Evolutionary conservation across 1,284 basidiomycete genomes (phyloP), one percentile per base, ranked within the genome.

Genomic region (Ganoderma meredithae): DNA sequence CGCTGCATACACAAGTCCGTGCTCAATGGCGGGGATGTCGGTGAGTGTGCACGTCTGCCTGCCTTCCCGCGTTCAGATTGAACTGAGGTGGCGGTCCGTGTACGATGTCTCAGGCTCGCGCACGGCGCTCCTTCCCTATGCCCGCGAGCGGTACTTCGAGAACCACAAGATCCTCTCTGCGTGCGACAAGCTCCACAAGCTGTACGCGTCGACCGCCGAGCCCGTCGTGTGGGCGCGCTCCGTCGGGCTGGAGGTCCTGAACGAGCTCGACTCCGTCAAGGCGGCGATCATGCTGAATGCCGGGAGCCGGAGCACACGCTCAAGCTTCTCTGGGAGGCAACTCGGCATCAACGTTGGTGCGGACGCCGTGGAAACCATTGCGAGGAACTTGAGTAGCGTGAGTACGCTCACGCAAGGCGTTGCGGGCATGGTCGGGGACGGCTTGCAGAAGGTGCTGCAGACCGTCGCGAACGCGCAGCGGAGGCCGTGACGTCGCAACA

Each of bases 231-330:
- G 93, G 93, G 90, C 90, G 6, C 88, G 96, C 61, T 93, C 92
- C 0, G 88, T 92, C 10, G 96, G 96, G 0, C 78, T 98, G n/a
- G 96, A 98, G 75, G 89, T 97, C 10, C 76, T 98, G 58, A 97
- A 98, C 76, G 96, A 98, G 80, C 80, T 97, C 25, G 92, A 93
- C 69, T 83, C 88, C 0, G 75, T 98, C 70, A 98, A 98, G 81
- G 86, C 88, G 7, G 89, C 91, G 1, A 80, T 98, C 33, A 96
- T 98, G 94, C 85, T 90, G 75, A 84, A 86, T 25, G 96, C 94
- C 4, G 96, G 96, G 27, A 76, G 87, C 84, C 17, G 71, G 52
- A n/a, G 68, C 22, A 31, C 53, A 55, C 53, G 73, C 55, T 39
- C 53, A 19, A 49, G 39, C 8, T 43, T 63, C 9, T 66, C 68